Evolutionary conservation across 805 yeast species (phyloP).

Genomic region (Saturnispora ahearnii): DNA sequence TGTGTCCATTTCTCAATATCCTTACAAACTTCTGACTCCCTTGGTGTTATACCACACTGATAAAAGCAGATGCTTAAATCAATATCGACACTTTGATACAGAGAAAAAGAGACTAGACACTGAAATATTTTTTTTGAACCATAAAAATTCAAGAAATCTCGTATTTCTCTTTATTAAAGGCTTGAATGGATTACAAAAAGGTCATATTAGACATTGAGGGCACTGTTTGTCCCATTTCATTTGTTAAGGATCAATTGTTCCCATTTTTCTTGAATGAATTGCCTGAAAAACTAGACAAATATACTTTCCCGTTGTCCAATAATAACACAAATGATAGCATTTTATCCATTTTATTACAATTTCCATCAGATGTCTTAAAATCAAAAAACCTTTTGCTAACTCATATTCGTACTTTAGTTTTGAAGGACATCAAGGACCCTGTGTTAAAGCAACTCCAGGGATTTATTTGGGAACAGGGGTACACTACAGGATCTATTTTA

Average conservation of each 20-base stretch:
- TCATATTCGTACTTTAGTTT: conserved; percentile 52
- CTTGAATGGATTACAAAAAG: conserved; percentile 12
- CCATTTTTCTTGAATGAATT: conserved; percentile 60
- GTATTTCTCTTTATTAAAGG: not conserved
- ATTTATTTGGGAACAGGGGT: conserved; percentile 71
- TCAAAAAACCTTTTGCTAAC: conserved; percentile 28
- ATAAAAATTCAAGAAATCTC: not conserved
- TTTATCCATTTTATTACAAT: conserved; percentile 30
- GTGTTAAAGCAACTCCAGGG: conserved; percentile 76
- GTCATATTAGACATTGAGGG: conserved; percentile 79
- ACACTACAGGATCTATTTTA: conserved; percentile 59
- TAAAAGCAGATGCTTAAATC: not conserved
- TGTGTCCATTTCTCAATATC: not conserved
- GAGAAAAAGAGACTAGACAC: not conserved
- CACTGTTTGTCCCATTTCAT: conserved; percentile 84
- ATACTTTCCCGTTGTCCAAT: conserved; percentile 27
- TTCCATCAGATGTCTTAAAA: conserved; percentile 32
- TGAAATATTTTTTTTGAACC: not conserved
- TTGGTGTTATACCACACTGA: not conserved
- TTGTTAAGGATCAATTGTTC: conserved; percentile 69
- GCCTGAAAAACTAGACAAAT: conserved; percentile 31
- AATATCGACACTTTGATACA: not conserved
- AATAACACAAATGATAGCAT: conserved; percentile 18
- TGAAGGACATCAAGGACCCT: conserved; percentile 67
- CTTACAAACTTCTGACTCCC: not conserved